Base-by-base conservation (phyloP, 345 rosid species). In the Garcia nutans region DNA sequence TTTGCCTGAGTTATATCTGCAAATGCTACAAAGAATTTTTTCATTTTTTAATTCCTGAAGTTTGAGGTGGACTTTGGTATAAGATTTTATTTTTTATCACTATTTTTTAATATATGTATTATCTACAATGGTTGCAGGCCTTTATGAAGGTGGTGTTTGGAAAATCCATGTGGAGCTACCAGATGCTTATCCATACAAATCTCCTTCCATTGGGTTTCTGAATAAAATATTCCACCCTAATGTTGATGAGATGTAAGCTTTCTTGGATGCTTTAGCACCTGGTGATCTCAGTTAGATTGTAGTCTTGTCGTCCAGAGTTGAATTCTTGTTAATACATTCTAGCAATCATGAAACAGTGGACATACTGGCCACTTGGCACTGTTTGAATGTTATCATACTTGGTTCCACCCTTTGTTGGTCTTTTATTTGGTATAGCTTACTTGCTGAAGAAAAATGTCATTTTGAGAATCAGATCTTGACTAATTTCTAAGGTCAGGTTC, bases 221-320 rank as follows among this genome's bases (percentile, higher is more conserved):
- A 78, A 84, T 42, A 84, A 80, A 78, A 80, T 80, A 61, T 84
- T 59, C 76, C 86, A 84, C 68, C 84, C 86, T 24, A 84, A 84
- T 68, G 86, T 84, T 68, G 86, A 84, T 68, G 86, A 84, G 57
- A 63, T 80, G 86, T 84, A 64, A 84, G 86, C 28, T 33, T 58
- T 64, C 69, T 44, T 26, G 64, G 19, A 69, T 12, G n/a, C 15
- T 2, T 42, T 71, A 11, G 19, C 45, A 26, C 49, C n/a, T 60
- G 50, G 31, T 73, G 23, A 70, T 42, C 15, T 65, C 67, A 66
- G 11, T 71, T 72, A 52, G 5, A 10, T 54, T 20, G 55, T 44
- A 10, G 24, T 24, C 16, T 17, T 33, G 22, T 41, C 3, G 10
- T 52, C 2, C 6, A 28, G 19, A 56, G 71, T n/a, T 23, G 52